Evolutionary conservation across 2,329 filamentous ascomycete genomes (phyloP), one percentile per base, ranked within the genome.

Genomic region (Trichothecium sympodiale): DNA sequence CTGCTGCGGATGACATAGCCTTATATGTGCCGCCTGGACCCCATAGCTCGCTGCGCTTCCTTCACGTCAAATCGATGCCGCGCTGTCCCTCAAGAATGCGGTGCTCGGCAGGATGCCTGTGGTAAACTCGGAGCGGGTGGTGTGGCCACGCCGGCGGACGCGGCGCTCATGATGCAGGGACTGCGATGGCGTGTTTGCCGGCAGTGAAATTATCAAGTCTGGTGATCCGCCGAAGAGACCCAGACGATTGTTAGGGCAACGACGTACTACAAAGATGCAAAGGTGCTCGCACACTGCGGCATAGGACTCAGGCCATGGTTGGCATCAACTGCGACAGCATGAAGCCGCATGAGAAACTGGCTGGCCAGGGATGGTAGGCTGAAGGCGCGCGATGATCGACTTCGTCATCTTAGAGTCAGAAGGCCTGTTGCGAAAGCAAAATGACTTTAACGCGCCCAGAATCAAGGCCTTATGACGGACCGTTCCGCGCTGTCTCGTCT

Each of bases 121-220:
- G 1, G 91, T 98, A 44, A 96, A 96, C 70, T 96, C 50, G 91
- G 89, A 1, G 89, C 91, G 3, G 89, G 89, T n/a, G 91, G 89
- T 39, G 83, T 96, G n/a, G 89, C 89, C n/a, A 96, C 91, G 1
- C 89, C 91, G n/a, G n/a, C n/a, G n/a, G n/a, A n/a, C n/a, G n/a
- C n/a, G n/a, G n/a, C n/a, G n/a, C n/a, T n/a, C n/a, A 64, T 96
- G 89, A 96, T 96, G 89, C 89, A 96, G 69, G 44, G 91, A 91
- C 40, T 96, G 89, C 54, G 89, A 96, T 53, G 91, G 89, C 39
- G 91, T 96, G 25, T 96, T 96, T 55, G 91, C 96, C 25, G 89
- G 89, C 17, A 86, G 79, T 38, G 89, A 91, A 17, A 96, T 96
- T 60, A 96, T 96, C 75, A 96, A 96, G 76, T 85, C 78, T 5